phyloP scores from a whole-genome alignment of 202 grass and related monocot species.

The Panicum hallii region DNA sequence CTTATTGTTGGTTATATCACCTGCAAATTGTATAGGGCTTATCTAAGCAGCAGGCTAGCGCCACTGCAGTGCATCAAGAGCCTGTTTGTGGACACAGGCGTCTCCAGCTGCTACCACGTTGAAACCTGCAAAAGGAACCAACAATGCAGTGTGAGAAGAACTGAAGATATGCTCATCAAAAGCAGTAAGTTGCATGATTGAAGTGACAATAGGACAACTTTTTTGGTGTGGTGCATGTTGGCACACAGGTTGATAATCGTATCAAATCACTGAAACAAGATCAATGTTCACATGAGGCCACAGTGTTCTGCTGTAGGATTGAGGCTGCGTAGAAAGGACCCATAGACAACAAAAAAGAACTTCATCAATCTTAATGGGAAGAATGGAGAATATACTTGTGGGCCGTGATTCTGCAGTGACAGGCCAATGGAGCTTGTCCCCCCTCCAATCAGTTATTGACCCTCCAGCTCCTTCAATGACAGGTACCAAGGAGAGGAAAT shows the following conservation, averaged over 20 bases:
- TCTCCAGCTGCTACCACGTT: conserved; percentile 93
- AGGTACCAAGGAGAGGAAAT: conserved; percentile 83
- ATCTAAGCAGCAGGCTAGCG: conserved; percentile 4
- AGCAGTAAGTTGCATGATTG: background rate
- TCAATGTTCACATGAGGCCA: background rate
- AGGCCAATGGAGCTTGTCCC: conserved; percentile 67
- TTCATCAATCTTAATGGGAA: conserved; percentile 1
- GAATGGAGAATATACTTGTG: conserved; percentile 57
- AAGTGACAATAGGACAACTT: background rate
- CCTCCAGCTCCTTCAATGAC: conserved; percentile 95
- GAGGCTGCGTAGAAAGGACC: background rate
- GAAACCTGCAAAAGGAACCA: conserved; percentile 61
- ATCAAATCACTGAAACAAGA: background rate
- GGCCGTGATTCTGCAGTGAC: conserved; percentile 60
- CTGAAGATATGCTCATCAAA: background rate
- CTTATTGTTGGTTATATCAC: conserved; percentile 38
- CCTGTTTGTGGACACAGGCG: conserved; percentile 58
- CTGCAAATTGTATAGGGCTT: background rate
- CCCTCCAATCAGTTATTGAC: conserved; percentile 88
- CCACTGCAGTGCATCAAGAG: conserved; percentile 59
- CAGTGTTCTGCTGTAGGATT: background rate
- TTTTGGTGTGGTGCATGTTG: background rate
- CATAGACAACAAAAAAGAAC: background rate
- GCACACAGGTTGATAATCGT: too few species aligned
- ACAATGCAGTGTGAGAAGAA: background rate